Conservation (phyloP, 805 yeast species). For the Priceomyces carsonii region DNA sequence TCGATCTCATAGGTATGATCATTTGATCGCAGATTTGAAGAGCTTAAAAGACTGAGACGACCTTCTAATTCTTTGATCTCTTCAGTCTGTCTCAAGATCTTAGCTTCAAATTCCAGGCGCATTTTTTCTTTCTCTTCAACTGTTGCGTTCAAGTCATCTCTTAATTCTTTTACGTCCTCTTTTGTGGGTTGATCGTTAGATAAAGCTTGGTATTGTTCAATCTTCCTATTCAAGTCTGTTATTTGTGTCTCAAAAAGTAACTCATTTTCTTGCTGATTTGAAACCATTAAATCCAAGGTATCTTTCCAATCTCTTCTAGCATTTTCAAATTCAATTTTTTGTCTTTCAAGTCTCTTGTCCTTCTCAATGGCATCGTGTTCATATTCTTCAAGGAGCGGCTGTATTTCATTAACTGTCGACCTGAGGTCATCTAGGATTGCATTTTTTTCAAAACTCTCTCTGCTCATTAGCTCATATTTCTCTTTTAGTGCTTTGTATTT, state of each 20-base stretch:
- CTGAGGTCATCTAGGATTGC: conserved; percentile 50
- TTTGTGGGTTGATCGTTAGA: background rate
- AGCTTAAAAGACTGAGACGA: no score
- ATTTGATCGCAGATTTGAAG: no score
- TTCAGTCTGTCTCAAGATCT: conserved; percentile 1
- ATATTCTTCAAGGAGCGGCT: conserved; percentile 48
- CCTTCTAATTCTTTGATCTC: no score
- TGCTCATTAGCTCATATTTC: conserved; percentile 24
- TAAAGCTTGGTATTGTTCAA: conserved; percentile 4
- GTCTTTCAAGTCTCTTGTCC: conserved; percentile 49
- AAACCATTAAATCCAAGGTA: conserved; percentile 55
- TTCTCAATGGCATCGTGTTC: conserved; percentile 42
- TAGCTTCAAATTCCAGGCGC: background rate
- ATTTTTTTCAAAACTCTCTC: conserved; percentile 42
- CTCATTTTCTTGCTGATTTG: conserved; percentile 58
- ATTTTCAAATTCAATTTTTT: conserved; percentile 47
- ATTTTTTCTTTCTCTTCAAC: background rate
- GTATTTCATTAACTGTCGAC: conserved; percentile 48
- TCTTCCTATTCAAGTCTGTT: conserved; percentile 26
- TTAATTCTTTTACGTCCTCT: background rate
- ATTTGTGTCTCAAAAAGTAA: conserved; percentile 48
- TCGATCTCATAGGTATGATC: no score
- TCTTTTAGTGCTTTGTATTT: conserved; percentile 10
- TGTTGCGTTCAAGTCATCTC: background rate
- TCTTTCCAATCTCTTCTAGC: conserved; percentile 62